Conservation (phyloP, 805 yeast species). For the Isabelozyma rhagii region DNA sequence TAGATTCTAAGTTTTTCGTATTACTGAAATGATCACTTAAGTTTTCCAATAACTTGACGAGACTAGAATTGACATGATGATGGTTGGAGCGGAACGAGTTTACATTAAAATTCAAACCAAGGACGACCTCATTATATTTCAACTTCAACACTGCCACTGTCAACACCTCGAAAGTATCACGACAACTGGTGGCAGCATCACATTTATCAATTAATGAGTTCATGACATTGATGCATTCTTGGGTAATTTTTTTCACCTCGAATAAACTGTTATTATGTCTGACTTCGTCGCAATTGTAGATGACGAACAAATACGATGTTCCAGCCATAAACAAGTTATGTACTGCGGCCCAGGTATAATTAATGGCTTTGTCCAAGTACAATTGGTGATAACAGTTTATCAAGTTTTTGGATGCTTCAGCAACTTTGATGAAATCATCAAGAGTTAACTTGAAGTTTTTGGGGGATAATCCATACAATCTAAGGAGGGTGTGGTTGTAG, state of each 20-base stretch:
- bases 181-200: slow-evolving; percentile 73
- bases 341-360: slow-evolving; percentile 92
- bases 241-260: slow-evolving; percentile 46
- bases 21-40: slow-evolving; percentile 10
- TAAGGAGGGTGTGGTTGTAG: slow-evolving; percentile 69
- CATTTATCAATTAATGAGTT: slow-evolving; percentile 63
- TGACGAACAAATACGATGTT: slow-evolving; percentile 73
- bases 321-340: slow-evolving; percentile 89
- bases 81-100: slow-evolving; percentile 20
- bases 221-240: slow-evolving; percentile 55
- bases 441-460: slow-evolving; percentile 52
- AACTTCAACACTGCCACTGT: slow-evolving; percentile 68
- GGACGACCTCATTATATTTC: slow-evolving; percentile 39
- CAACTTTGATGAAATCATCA: slow-evolving; percentile 54
- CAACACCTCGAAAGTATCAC: slow-evolving; percentile 67
- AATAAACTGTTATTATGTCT: slow-evolving; percentile 43
- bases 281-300: slow-evolving; percentile 64
- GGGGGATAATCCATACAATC: slow-evolving; percentile 78
- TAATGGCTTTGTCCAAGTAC: slow-evolving; percentile 54
- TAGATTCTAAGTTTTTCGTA: background rate
- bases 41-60: slow-evolving; percentile 35
- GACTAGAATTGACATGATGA: slow-evolving; percentile 35
- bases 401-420: slow-evolving; percentile 63
- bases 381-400: slow-evolving; percentile 61
- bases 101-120: slow-evolving; percentile 19